Percentiles rank a stretch among this genome's conserved stretches.
Evolutionary conservation across 768 basidiomycete species (phyloP).

Genomic region (Russula sp.): DNA sequence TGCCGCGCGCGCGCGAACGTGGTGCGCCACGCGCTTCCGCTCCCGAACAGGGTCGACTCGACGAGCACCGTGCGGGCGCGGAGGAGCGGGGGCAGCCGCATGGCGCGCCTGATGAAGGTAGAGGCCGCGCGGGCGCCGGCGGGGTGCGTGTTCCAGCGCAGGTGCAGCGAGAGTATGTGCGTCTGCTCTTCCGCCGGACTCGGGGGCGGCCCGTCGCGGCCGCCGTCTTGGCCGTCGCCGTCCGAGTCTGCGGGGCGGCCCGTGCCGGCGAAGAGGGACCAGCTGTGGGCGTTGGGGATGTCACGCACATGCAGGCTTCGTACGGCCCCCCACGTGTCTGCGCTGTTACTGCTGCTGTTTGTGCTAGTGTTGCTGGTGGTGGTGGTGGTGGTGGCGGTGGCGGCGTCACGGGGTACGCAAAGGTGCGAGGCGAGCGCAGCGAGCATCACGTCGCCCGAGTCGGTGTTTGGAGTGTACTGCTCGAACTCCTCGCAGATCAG

Average conservation of each 20-base stretch:
- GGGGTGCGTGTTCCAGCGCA: conserved; percentile 15
- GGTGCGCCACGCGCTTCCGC: conserved; percentile 1
- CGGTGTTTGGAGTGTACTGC: conserved; percentile 3
- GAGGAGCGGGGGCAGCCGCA: conserved; percentile 15
- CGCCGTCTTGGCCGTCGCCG: background rate
- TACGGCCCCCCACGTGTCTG: conserved; percentile 8
- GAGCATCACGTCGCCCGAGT: conserved; percentile 19
- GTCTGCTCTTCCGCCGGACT: conserved; percentile 15
- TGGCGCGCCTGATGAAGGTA: conserved; percentile 10
- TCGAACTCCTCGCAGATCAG: conserved; percentile 21
- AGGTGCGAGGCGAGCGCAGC: conserved; percentile 18
- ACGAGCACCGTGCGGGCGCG: conserved; percentile 6
- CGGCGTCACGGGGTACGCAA: conserved; percentile 3
- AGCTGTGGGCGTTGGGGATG: conserved; percentile 14
- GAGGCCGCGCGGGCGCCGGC: conserved; percentile 6
- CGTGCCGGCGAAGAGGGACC: conserved; percentile 19
- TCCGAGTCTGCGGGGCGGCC: background rate
- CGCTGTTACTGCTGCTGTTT: background rate
- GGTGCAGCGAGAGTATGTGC: conserved; percentile 16
- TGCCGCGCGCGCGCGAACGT: conserved; percentile 1
- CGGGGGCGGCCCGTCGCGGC: conserved; percentile 1
- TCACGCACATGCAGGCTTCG: conserved; percentile 17
- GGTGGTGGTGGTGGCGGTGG: background rate
- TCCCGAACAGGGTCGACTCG: conserved; percentile 13
- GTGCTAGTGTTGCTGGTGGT: background rate